Percentiles rank a stretch among this genome's conserved stretches.
Conservation (phyloP, 2,329 filamentous ascomycete genomes). For the Plectosphaerella plurivora region DNA sequence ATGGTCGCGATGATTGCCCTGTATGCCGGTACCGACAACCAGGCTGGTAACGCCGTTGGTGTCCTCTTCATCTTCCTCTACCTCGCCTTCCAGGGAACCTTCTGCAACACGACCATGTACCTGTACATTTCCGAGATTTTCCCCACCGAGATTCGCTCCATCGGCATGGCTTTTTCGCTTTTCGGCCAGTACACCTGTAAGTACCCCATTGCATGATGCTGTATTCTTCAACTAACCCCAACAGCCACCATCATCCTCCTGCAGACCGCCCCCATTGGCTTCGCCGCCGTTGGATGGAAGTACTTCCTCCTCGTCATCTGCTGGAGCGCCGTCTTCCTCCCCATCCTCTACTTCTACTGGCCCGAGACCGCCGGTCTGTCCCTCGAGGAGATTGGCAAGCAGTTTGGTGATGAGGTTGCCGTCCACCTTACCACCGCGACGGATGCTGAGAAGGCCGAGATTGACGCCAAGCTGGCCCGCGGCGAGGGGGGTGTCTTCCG, state of each 20-base stretch:
- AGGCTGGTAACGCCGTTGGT: conserved; percentile 31
- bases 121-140: conserved; percentile 32
- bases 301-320: conserved; percentile 43
- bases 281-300: conserved; percentile 41
- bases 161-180: conserved; percentile 45
- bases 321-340: conserved; percentile 35
- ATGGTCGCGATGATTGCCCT: conserved; percentile 30
- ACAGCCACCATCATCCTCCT: conserved; percentile 39
- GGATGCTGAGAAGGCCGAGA: conserved; percentile 14
- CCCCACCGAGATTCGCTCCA: conserved; percentile 43
- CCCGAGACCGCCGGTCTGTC: conserved; percentile 36
- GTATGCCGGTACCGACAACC: conserved; percentile 28
- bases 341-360: conserved; percentile 34
- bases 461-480: too few relatives aligned
- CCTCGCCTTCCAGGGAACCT: conserved; percentile 41
- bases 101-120: conserved; percentile 35
- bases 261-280: conserved; percentile 38
- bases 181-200: conserved; percentile 41
- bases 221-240: too few relatives aligned
- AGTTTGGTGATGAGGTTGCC: conserved; percentile 46
- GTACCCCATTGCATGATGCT: too few relatives aligned
- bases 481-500: too few relatives aligned
- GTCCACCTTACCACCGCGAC: conserved; percentile 37
- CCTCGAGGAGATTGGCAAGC: conserved; percentile 38
- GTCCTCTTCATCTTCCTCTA: conserved; percentile 42